Evolutionary conservation across 768 basidiomycete genomes (phyloP), one percentile per base, ranked within the genome.

Genomic region (Leccinum variicolor): DNA sequence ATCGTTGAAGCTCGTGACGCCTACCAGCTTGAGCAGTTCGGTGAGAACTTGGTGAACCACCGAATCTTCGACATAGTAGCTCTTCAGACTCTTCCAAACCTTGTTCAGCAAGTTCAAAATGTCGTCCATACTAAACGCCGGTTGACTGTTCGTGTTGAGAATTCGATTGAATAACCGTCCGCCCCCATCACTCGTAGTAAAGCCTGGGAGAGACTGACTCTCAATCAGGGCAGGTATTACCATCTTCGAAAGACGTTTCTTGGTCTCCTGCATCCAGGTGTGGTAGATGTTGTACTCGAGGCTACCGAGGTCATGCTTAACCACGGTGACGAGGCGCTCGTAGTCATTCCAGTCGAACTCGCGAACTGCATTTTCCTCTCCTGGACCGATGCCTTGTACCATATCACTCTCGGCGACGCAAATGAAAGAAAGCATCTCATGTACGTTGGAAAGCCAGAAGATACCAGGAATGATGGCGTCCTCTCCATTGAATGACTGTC

Each of bases 271-370:
- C 94, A 99, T 98, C 92, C 94, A 98, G 0, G 96, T 98, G 73
- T 98, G 96, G 73, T 98, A 98, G 74, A 99, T 96, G 79, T 99
- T 99, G 80, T 98, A 98, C 76, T 99, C 96, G 68, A 99, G 79
- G 60, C 91, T 94, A 75, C 98, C 97, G 43, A 99, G 85, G 72
- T 99, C 97, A 69, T 98, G 96, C 73, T 97, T 98, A 73, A 98
- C 97, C 61, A 98, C 92, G n/a, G 89, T 88, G 17, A 99, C 95
- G 23, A 99, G 82, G 28, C 92, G 87, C 73, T 98, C 97, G 67
- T 98, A 99, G 72, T 94, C 92, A 59, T 87, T 84, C 96, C 96
- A 98, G 71, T 96, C 92, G 74, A 98, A 96, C 28, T 91, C 84
- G 49, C 95, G 89, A 6, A 94, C 89, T 34, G 89, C 84, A 53